Evolutionary conservation across 1,284 basidiomycete genomes (phyloP), one percentile per base, ranked within the genome.

Genomic region (Austropuccinia psidii): DNA sequence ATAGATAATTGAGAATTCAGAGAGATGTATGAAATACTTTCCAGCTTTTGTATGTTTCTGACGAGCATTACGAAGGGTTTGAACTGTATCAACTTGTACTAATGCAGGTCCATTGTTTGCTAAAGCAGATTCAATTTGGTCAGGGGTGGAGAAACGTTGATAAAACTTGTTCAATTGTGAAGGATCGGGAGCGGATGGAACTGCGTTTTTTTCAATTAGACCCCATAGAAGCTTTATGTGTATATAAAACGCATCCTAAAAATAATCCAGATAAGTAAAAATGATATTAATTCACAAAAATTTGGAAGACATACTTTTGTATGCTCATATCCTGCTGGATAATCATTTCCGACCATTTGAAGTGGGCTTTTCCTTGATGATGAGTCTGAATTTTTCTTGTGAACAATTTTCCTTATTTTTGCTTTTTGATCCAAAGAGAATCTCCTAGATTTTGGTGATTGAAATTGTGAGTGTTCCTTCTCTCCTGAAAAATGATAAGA

Each of bases 181-280:
- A 6, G 37, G 29, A 4, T 33, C 7, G 11, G 57, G 50, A 24
- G 57, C 21, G 27, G 24, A 13, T 45, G 68, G 68, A 1, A 70
- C 57, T 0, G 45, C 27, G 4, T 57, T 15, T 49, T 29, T 4
- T n/a, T 60, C 29, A 6, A 70, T 21, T 24, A 58, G 41, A 5
- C 67, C 67, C 67, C 67, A 70, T 21, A 70, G 13, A 2, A 70
- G 8, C 27, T 49, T 54, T 37, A 70, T 70, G 47, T 70, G 68
- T 0, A 70, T 11, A 45, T 47, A 41, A n/a, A 70, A 61, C 2
- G 57, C 68, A 47, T 72, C 58, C 58, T 72, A 37, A 52, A n/a
- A n/a, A 62, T 29, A 55, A 47, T 58, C 3, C 0, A 1, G 15
- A 39, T 4, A 19, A 27, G 29, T 29, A 1, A 39, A 37, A 15